Conservation (phyloP, 2,329 filamentous ascomycete genomes). For the Botrytis cinerea region DNA sequence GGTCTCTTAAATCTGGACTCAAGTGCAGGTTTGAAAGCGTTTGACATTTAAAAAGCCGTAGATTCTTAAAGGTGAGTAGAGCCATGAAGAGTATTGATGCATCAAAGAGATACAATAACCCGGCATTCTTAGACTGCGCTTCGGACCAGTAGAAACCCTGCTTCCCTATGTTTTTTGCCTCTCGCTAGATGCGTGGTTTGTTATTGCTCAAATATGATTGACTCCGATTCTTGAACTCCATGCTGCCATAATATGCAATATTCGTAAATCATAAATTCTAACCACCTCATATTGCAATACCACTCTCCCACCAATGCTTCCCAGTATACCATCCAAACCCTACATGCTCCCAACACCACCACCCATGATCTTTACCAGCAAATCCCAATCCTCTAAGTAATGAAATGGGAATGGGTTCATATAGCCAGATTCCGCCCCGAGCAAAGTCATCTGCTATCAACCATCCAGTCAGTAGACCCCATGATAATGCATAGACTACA, state of each 20-base stretch:
- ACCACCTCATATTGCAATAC: slow-evolving; percentile 6
- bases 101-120: background rate
- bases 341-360: slow-evolving; percentile 64
- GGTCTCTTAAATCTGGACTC: background rate
- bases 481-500: slow-evolving; percentile 60
- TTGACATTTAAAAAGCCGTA: background rate
- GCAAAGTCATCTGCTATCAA: slow-evolving; percentile 77
- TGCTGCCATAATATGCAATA: background rate
- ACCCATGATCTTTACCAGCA: slow-evolving; percentile 60
- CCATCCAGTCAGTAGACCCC: slow-evolving; percentile 67
- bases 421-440: slow-evolving; percentile 72
- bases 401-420: slow-evolving; percentile 80
- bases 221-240: background rate
- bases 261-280: slow-evolving; percentile 6
- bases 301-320: slow-evolving; percentile 60
- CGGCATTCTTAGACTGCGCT: background rate
- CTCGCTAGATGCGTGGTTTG: background rate
- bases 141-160: no score
- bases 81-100: background rate
- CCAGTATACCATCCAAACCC: slow-evolving; percentile 59
- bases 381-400: slow-evolving; percentile 65
- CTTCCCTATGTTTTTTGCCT: background rate
- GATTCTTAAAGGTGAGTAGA: background rate
- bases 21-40: background rate
- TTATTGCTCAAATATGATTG: background rate